These are phyloP conservation scores for Talaromyces albobiverticillius DNA, from an alignment of 2,329 filamentous ascomycete species.

Conservation along the genomic window DNA sequence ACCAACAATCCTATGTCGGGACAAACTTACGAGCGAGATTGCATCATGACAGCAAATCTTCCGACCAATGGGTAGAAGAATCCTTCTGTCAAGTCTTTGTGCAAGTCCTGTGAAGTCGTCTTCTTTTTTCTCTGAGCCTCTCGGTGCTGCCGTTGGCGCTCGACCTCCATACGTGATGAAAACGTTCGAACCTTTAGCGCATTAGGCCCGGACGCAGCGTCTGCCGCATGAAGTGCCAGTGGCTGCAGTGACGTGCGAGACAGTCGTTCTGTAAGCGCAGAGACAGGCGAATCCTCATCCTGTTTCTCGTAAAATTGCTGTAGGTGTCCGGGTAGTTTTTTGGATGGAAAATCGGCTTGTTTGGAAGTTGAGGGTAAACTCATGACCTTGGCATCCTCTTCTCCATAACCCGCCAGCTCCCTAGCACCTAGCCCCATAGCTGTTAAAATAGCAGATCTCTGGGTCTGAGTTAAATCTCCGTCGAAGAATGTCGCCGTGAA, in stretches of 20 bases:
- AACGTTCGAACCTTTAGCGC: slow-evolving; percentile 87
- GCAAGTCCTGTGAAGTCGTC: slow-evolving; percentile 72
- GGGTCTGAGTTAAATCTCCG: slow-evolving; percentile 84
- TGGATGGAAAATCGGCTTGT: slow-evolving; percentile 67
- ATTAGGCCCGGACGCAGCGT: slow-evolving; percentile 74
- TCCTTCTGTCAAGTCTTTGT: slow-evolving; percentile 67
- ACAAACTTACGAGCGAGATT: slow-evolving; percentile 47
- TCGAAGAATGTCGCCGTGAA: slow-evolving; percentile 83
- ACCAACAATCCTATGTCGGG: not conserved
- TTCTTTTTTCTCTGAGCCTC: slow-evolving; percentile 45
- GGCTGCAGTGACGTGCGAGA: slow-evolving; percentile 74
- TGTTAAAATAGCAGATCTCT: slow-evolving; percentile 77
- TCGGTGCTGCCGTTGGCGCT: slow-evolving; percentile 50
- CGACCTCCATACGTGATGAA: slow-evolving; percentile 69
- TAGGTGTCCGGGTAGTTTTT: slow-evolving; percentile 69
- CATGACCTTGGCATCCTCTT: slow-evolving; percentile 46
- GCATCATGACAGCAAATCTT: slow-evolving; percentile 67
- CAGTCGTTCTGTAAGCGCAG: slow-evolving; percentile 65
- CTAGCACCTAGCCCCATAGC: slow-evolving; percentile 77
- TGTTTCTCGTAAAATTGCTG: slow-evolving; percentile 64
- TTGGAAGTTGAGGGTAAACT: slow-evolving; percentile 35
- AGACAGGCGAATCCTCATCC: slow-evolving; percentile 54
- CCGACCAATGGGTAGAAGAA: slow-evolving; percentile 88
- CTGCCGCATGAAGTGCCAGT: slow-evolving; percentile 76
- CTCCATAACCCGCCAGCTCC: slow-evolving; percentile 76